Conservation (phyloP, 306 rosid genomes). For the Trifolium repens region DNA sequence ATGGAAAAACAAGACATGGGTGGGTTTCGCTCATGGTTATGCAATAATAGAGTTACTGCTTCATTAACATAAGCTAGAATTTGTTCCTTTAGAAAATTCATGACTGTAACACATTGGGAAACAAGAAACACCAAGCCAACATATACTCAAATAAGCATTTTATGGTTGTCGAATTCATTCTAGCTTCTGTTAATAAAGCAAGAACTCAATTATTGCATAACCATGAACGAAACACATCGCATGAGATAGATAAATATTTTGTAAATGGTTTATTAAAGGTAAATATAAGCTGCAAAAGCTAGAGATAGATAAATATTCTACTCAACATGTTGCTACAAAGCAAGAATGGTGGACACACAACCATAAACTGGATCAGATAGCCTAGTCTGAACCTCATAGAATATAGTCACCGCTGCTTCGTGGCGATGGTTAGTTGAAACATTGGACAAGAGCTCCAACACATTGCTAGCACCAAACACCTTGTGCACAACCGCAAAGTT, state of each 20-base stretch:
- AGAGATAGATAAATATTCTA: background rate
- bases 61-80: background rate
- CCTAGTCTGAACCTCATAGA: constrained; percentile 85
- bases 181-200: background rate
- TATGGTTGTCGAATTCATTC: background rate
- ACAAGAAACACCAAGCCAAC: background rate
- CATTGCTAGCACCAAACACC: constrained; percentile 81
- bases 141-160: no score
- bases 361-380: constrained; percentile 78
- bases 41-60: background rate
- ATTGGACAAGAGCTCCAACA: constrained; percentile 63
- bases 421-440: constrained; percentile 58
- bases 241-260: background rate
- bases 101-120: background rate
- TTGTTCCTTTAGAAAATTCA: no score
- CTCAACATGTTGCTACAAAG: constrained; percentile 76
- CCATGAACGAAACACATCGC: background rate
- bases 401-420: constrained; percentile 65
- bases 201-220: background rate
- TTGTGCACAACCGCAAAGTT: constrained; percentile 81
- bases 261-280: background rate
- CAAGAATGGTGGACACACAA: constrained; percentile 63
- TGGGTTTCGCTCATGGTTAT: background rate
- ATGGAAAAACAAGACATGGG: constrained; percentile 9
- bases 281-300: background rate